Evolutionary conservation across 1,284 basidiomycete species (phyloP).

Genomic region (Malassezia obtusa): DNA sequence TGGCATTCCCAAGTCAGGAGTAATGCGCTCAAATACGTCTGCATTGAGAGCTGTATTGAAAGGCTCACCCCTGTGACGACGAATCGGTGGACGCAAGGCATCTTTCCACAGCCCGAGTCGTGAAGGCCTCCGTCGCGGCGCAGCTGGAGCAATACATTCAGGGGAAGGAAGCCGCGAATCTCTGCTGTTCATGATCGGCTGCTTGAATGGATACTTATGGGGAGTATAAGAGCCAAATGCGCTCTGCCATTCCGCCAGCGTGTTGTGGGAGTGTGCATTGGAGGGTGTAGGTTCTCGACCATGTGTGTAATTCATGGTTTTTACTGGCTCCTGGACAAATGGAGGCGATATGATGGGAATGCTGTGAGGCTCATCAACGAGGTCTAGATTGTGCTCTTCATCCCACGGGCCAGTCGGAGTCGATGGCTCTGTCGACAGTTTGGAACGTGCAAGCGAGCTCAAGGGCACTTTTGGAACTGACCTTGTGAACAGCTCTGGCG

Average conservation of each 20-base stretch:
- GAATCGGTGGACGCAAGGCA: not conserved
- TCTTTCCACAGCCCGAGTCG: not conserved
- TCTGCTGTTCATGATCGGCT: too few species aligned
- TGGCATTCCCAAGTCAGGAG: too few species aligned
- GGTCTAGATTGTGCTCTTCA: too few species aligned
- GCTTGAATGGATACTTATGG: too few species aligned
- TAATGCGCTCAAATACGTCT: not conserved
- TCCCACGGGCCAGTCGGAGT: too few species aligned
- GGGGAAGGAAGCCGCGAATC: too few species aligned
- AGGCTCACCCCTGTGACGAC: not conserved
- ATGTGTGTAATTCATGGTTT: too few species aligned
- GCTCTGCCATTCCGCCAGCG: slow-evolving; percentile 1
- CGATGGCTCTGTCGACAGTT: too few species aligned
- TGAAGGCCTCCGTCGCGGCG: slow-evolving; percentile 4
- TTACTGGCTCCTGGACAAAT: too few species aligned
- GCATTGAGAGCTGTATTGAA: not conserved
- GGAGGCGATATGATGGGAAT: too few species aligned
- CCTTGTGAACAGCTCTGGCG: not conserved
- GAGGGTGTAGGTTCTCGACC: not conserved
- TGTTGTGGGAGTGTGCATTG: not conserved
- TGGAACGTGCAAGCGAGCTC: not conserved
- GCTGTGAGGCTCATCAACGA: too few species aligned
- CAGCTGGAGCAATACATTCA: too few species aligned
- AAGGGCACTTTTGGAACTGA: not conserved
- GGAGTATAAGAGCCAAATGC: not conserved